A percentile compares a stretch with the other conserved stretches of the same genome.
phyloP scores from a whole-genome alignment of 495 filamentous ascomycete species.

The Penicillium roqueforti region DNA sequence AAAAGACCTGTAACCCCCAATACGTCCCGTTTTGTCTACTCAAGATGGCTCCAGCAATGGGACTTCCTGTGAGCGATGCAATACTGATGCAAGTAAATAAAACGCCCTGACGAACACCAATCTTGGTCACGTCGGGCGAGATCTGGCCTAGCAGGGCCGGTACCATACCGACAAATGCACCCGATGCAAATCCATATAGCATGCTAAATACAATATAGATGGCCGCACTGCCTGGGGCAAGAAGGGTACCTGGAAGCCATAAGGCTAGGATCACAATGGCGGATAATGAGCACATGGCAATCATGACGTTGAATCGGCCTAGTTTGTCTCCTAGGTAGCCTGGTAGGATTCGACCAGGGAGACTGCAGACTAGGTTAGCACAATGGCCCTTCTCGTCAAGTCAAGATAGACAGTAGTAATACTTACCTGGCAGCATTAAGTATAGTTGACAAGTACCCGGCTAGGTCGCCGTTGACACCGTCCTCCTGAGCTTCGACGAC shows the following conservation, averaged over 20 bases:
- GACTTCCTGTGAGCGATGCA: slow-evolving; percentile 51
- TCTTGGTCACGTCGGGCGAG: slow-evolving; percentile 19
- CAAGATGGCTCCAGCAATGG: slow-evolving; percentile 54
- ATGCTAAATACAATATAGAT: slow-evolving; percentile 25
- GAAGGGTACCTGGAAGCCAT: slow-evolving; percentile 22
- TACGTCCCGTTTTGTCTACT: slow-evolving; percentile 9
- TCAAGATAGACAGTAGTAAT: neutral
- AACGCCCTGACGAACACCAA: slow-evolving; percentile 18
- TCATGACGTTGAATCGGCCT: slow-evolving; percentile 21
- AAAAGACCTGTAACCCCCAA: slow-evolving; percentile 14
- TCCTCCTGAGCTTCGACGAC: slow-evolving; percentile 13
- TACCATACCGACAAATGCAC: slow-evolving; percentile 28
- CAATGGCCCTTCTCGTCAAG: neutral
- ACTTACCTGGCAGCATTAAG: slow-evolving; percentile 16
- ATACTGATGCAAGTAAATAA: slow-evolving; percentile 41
- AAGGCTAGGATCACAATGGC: slow-evolving; percentile 25
- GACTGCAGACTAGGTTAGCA: neutral
- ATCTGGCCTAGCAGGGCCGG: slow-evolving; percentile 27
- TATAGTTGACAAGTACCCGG: slow-evolving; percentile 12
- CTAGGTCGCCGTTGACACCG: slow-evolving; percentile 8
- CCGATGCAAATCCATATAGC: slow-evolving; percentile 30
- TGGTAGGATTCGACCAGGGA: slow-evolving; percentile 55
- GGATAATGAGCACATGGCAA: slow-evolving; percentile 22
- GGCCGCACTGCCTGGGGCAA: slow-evolving; percentile 11
- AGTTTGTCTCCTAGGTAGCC: slow-evolving; percentile 46